These are phyloP conservation scores for Chrysanthemum lavandulifolium DNA, from an alignment of 129 eudicot species.

Conservation along the genomic window DNA sequence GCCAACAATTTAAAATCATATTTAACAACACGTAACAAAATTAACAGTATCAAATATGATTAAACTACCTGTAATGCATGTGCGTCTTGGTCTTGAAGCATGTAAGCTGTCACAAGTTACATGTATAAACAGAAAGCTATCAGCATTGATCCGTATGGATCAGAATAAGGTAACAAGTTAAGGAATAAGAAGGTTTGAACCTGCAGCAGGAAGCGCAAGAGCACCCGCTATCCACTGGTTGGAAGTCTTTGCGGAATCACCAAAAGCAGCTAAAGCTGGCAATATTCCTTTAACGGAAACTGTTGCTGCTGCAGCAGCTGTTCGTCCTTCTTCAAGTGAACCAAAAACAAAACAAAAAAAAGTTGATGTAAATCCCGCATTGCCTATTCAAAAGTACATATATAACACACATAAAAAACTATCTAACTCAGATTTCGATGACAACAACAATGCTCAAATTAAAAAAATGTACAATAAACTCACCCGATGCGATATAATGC, in stretches of 20 bases:
- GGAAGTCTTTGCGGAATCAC: slow-evolving; percentile 49
- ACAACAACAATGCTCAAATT: too few species aligned
- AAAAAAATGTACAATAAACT: neutral
- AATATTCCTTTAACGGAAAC: slow-evolving; percentile 59
- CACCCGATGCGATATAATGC: slow-evolving; percentile 56
- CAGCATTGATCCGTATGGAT: slow-evolving; percentile 2
- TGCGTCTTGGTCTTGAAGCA: slow-evolving; percentile 94
- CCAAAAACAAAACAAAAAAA: neutral
- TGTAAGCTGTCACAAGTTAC: slow-evolving; percentile 52
- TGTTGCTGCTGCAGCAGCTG: slow-evolving; percentile 59
- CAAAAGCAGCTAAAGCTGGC: slow-evolving; percentile 55
- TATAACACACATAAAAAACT: too few species aligned
- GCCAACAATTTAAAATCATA: too few species aligned
- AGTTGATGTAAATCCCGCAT: neutral
- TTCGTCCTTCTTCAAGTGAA: slow-evolving; percentile 58
- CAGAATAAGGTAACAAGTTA: neutral
- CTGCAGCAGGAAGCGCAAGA: slow-evolving; percentile 93
- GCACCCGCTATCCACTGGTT: slow-evolving; percentile 66
- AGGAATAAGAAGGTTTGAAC: slow-evolving; percentile 27
- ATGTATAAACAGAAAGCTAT: neutral
- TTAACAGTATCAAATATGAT: too few species aligned
- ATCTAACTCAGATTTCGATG: too few species aligned
- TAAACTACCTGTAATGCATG: slow-evolving; percentile 69
- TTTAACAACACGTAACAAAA: too few species aligned
- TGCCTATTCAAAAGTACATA: too few species aligned